Evolutionary conservation across 1,284 basidiomycete species (phyloP).

Genomic region (Fomitopsis betulina): DNA sequence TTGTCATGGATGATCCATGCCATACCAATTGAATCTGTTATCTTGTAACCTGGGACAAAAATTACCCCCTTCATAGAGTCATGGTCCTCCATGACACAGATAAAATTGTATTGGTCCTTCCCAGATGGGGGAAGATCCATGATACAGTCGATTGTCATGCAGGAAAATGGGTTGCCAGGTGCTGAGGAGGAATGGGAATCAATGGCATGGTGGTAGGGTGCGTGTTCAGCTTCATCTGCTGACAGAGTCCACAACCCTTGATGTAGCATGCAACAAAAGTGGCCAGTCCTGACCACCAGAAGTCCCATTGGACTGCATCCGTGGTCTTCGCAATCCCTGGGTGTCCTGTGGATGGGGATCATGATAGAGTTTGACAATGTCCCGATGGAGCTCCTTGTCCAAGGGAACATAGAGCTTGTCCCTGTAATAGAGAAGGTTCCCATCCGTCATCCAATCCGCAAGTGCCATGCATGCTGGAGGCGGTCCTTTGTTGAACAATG

Average conservation of each 20-base stretch:
- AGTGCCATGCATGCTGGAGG: too few species aligned
- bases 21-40: constrained; percentile 16
- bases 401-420: too few species aligned
- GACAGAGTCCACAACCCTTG: constrained; percentile 34
- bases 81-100: constrained; percentile 34
- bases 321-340: constrained; percentile 4
- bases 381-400: not conserved
- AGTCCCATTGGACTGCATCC: not conserved
- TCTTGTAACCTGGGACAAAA: constrained; percentile 14
- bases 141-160: constrained; percentile 34
- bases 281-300: constrained; percentile 37
- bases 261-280: constrained; percentile 26
- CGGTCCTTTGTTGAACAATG: too few species aligned
- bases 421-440: too few species aligned
- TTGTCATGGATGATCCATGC: constrained; percentile 6
- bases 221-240: constrained; percentile 27
- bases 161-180: constrained; percentile 1
- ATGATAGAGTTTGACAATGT: constrained; percentile 1
- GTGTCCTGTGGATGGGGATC: too few species aligned
- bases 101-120: constrained; percentile 26
- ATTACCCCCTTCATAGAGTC: constrained; percentile 26
- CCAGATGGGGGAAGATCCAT: constrained; percentile 26
- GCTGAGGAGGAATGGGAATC: not conserved
- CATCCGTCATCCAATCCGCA: too few species aligned
- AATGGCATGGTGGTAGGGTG: constrained; percentile 9